These are phyloP conservation scores for Lichenothelia convexa DNA, from an alignment of 495 filamentous ascomycete genomes.

Conservation along the genomic window DNA sequence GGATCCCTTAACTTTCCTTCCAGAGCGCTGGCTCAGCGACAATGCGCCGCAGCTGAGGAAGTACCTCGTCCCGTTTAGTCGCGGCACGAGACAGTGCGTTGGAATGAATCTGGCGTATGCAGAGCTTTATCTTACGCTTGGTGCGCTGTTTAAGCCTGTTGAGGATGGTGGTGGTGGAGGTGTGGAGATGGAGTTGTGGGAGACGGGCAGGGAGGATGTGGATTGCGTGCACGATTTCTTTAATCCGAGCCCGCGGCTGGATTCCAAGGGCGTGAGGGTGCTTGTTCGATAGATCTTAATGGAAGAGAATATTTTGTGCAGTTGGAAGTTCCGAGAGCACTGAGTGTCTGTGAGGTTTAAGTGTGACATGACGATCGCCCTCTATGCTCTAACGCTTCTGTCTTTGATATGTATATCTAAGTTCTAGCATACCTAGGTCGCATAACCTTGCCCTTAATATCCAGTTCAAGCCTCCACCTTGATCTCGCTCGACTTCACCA, in stretches of 20 bases:
- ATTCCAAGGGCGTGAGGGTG: constrained; percentile 4
- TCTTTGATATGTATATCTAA: too few relatives aligned
- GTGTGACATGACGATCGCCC: too few relatives aligned
- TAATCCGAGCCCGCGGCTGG: constrained; percentile 1
- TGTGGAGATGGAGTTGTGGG: constrained; percentile 4
- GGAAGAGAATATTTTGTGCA: too few relatives aligned
- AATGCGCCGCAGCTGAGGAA: constrained; percentile 5
- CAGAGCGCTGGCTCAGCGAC: constrained; percentile 4
- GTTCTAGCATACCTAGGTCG: too few relatives aligned
- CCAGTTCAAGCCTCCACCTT: too few relatives aligned
- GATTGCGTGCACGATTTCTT: constrained; percentile 6
- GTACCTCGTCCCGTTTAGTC: constrained; percentile 14
- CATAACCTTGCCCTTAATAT: too few relatives aligned
- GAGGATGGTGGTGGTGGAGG: neutral
- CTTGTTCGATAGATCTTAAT: too few relatives aligned
- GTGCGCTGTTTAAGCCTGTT: neutral
- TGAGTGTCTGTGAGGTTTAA: too few relatives aligned
- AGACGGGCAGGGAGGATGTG: constrained; percentile 3
- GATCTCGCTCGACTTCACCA: constrained; percentile 19
- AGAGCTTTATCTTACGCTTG: constrained; percentile 14
- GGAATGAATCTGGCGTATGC: constrained; percentile 21
- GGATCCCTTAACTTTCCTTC: constrained; percentile 2
- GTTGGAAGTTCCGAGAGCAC: too few relatives aligned
- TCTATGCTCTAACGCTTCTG: too few relatives aligned
- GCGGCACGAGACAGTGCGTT: constrained; percentile 14